phyloP scores from a whole-genome alignment of 345 rosid genomes.

The Gossypium turneri region DNA sequence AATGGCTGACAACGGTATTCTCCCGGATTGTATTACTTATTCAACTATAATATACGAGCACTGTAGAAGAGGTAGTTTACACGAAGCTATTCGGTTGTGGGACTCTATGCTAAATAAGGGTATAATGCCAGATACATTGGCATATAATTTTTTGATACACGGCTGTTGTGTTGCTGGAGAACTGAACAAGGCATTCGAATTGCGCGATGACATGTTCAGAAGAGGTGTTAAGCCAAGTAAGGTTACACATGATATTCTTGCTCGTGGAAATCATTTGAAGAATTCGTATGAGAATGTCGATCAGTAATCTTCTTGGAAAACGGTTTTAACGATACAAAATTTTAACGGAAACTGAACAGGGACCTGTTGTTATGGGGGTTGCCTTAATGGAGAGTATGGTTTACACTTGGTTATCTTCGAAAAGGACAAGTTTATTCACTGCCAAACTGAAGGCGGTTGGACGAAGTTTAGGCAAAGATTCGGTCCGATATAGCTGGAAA shows the following conservation, averaged over 20 bases:
- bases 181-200: slow-evolving; percentile 1
- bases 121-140: slow-evolving; percentile 60
- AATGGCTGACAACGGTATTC: slow-evolving; percentile 53
- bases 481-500: not conserved
- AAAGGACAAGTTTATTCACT: not conserved
- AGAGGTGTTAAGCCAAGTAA: slow-evolving; percentile 5
- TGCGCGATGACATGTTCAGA: slow-evolving; percentile 3
- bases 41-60: slow-evolving; percentile 73
- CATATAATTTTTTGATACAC: slow-evolving; percentile 60
- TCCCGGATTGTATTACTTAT: slow-evolving; percentile 82
- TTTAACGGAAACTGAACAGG: not conserved
- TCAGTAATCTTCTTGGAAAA: slow-evolving; percentile 10
- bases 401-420: not conserved
- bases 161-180: slow-evolving; percentile 27
- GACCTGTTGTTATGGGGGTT: not conserved
- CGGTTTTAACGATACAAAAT: not conserved
- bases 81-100: slow-evolving; percentile 66
- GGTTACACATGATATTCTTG: not conserved
- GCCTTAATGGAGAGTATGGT: not conserved
- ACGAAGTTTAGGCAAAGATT: not conserved
- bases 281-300: not conserved
- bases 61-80: slow-evolving; percentile 50
- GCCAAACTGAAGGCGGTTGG: not conserved
- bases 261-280: not conserved
- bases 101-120: slow-evolving; percentile 60